phyloP scores from a whole-genome alignment of 108 stramenopile species.

The Thalassiosira profunda region DNA sequence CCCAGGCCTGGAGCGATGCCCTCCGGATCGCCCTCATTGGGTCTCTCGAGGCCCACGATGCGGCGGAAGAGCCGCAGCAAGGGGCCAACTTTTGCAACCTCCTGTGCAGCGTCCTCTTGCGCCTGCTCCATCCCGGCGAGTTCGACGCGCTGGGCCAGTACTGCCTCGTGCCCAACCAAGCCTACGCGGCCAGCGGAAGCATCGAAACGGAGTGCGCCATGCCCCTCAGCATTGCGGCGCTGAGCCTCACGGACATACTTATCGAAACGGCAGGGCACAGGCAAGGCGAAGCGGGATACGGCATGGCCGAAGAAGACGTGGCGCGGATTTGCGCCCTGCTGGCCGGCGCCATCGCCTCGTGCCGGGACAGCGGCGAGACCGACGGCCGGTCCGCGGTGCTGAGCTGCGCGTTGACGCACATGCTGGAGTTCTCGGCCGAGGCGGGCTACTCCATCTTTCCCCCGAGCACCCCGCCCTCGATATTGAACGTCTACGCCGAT shows the following conservation, averaged over 20 bases:
- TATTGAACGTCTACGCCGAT: conserved; percentile 40
- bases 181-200: too few relatives aligned
- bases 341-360: conserved; percentile 40
- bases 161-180: background rate
- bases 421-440: conserved; percentile 20
- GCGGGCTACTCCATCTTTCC: conserved; percentile 16
- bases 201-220: conserved; percentile 26
- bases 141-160: conserved; percentile 23
- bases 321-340: conserved; percentile 29
- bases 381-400: conserved; percentile 15
- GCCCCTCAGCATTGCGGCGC: conserved; percentile 37
- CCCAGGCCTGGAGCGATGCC: conserved; percentile 52
- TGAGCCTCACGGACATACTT: conserved; percentile 43
- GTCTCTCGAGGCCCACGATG: conserved; percentile 32
- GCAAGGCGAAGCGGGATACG: conserved; percentile 4
- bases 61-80: background rate
- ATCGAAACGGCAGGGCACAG: background rate
- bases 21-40: conserved; percentile 37
- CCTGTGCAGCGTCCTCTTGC: conserved; percentile 40
- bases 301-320: conserved; percentile 41
- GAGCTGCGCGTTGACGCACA: conserved; percentile 39
- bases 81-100: background rate
- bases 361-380: conserved; percentile 3
- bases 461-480: conserved; percentile 22
- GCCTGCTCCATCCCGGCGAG: conserved; percentile 26